Evolutionary conservation across 2,329 filamentous ascomycete genomes (phyloP), one percentile per base, ranked within the genome.

Genomic region (Aureobasidium pullulans): DNA sequence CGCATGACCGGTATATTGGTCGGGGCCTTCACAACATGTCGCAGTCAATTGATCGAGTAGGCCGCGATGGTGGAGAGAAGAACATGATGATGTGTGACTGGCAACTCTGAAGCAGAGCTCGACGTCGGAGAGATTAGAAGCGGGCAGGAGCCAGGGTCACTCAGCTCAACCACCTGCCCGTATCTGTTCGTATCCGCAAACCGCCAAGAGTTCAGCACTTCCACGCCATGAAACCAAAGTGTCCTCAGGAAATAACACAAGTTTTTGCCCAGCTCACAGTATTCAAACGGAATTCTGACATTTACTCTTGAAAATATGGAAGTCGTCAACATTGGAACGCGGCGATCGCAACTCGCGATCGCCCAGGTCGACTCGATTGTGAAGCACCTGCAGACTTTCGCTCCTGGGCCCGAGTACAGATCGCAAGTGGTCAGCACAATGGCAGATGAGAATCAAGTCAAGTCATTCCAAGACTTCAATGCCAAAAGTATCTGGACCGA

Each of bases 401-500:
- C 85, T 70, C 90, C 91, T 4, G 76, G 83, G 50, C 73, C 84
- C 66, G 76, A 80, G 43, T 95, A 89, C 73, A 81, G 85, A 65
- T 85, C 52, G 1, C 52, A 44, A 9, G 40, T 56, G 28, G 52
- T 56, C 39, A 56, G 52, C 40, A 89, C 90, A 11, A 82, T 86
- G 54, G 92, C 90, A 62, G 92, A 96, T 76, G 86, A 87, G 73
- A 90, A 96, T 77, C 91, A 94, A 75, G 81, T 83, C 60, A 96
- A 90, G 52, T 86, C 90, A 4, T 82, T 96, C 54, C 89, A 91
- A 70, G 87, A 89, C 66, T 86, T 96, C 70, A 87, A 86, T 60
- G 88, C 89, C 59, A 96, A 96, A 78, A 90, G 88, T 60, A 77
- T 97, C 62, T 97, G 92, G 92, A 96, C 93, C 3, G 84, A 89